These are phyloP conservation scores for Pouteria glomerata DNA, from an alignment of 148 eudicot genomes.

Conservation along the genomic window DNA sequence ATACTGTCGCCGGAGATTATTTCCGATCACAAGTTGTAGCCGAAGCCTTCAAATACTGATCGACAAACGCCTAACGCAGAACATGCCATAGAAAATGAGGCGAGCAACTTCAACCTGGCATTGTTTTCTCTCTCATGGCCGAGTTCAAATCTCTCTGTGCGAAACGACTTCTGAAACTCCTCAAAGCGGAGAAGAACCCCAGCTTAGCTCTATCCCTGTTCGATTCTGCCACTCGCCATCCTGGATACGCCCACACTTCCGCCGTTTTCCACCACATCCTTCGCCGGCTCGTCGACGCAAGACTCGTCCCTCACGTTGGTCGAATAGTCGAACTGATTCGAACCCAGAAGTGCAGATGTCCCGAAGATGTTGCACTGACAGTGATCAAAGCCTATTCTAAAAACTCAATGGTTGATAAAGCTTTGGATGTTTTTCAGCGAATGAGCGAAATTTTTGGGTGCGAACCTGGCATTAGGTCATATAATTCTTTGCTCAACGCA, in stretches of 20 bases:
- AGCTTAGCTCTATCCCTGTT: conserved; percentile 58
- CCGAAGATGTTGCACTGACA: conserved; percentile 57
- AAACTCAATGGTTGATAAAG: conserved; percentile 47
- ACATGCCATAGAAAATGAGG: conserved; percentile 8
- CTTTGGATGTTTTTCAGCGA: conserved; percentile 44
- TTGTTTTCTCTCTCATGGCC: conserved; percentile 26
- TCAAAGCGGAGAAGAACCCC: conserved; percentile 51
- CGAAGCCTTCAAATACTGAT: background rate
- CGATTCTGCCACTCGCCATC: conserved; percentile 38
- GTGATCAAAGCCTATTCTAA: conserved; percentile 41
- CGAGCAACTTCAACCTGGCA: background rate
- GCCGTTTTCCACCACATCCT: conserved; percentile 65
- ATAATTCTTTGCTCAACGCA: conserved; percentile 60
- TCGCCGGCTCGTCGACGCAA: conserved; percentile 45
- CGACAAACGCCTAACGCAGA: background rate
- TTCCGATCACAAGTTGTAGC: background rate
- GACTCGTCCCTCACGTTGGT: conserved; percentile 33
- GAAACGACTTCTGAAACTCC: conserved; percentile 41
- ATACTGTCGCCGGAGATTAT: background rate
- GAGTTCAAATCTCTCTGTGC: conserved; percentile 37
- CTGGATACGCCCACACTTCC: conserved; percentile 33
- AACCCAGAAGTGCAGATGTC: conserved; percentile 39
- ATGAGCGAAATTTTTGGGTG: conserved; percentile 70
- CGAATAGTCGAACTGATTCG: conserved; percentile 43
- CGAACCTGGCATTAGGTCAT: conserved; percentile 57